Evolutionary conservation across 441 rosid species (phyloP), one percentile per base, ranked within the genome.

Genomic region (Kokia cookei): DNA sequence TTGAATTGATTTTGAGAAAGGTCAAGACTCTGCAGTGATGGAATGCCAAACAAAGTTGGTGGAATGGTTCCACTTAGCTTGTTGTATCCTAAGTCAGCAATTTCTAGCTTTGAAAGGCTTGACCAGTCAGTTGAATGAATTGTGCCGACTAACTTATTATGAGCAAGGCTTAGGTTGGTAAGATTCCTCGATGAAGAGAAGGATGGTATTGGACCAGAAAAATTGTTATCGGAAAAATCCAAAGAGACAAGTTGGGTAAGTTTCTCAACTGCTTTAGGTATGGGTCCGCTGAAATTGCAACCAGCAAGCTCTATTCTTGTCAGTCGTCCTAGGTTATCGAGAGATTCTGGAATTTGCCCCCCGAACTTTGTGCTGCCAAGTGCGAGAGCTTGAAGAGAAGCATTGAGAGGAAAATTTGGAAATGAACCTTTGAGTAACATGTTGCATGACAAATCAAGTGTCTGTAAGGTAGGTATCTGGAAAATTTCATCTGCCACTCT

Each of bases 1-100:
- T 12, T 66, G 63, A 89, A 75, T 42, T 55, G 65, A 69, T 89
- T 89, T 51, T 43, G 13, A 0, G 76, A 64, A n/a, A 89, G 88
- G 14, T 11, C 60, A 8, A 87, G 35, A 71, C 43, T 75, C 61
- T 76, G 81, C 79, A 87, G 32, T 0, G 40, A 65, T 40, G 82
- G 76, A 12, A 82, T 71, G 3, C 19, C 9, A 3, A 86, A 82
- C 26, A 85, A 64, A 59, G 83, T 77, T 0, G 64, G 5, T 0
- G 88, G 88, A 11, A 89, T 74, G 3, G 48, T 71, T 3, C 91
- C 93, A 0, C 7, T 2, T 0, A 89, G 40, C 1, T 2, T 51
- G 59, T 89, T 89, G 63, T 5, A 0, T 0, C 75, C 4, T 72
- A 87, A 77, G 35, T 71, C 78, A 1, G 83, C 1, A 70, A 29